Base-by-base conservation (phyloP, 306 rosid species). In the Malus sieversii region DNA sequence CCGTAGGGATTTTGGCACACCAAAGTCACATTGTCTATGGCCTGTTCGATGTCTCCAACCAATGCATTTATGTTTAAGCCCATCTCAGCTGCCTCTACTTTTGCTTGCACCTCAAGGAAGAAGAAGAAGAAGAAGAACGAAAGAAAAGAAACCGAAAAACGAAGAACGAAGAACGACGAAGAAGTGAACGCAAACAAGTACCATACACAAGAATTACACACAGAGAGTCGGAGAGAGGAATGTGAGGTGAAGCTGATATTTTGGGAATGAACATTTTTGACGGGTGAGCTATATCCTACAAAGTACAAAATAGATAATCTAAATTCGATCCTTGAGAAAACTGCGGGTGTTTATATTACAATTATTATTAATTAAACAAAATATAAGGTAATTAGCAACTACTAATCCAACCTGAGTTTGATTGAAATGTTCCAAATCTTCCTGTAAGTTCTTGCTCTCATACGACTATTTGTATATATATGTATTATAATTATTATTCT, bases 1-100 rank as follows among this genome's bases (percentile, higher is more conserved):
- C 23, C 4, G 29, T 63, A 80, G 11, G 82, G 75, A 79, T 67
- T 6, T 51, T 86, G 87, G 74, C 97, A 92, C 20, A 92, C 29
- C 35, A 73, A 7, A 68, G 87, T 77, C 51, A 4, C 29, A 69
- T 88, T 89, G 44, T 15, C 55, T 51, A 59, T 1, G 0, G 14
- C 57, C 68, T 52, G 8, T 6, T 46, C 18, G 16, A 77, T 64
- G 6, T 65, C 76, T 10, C 8, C 18, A 15, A 19, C 45, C 68
- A n/a, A 12, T 10, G 27, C 12, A 33, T 64, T 32, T 29, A 29
- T 60, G 22, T 9, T 40, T 22, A 64, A 8, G 44, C 4, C 8
- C 66, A 61, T 61, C 33, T 64, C 11, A 42, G 11, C 19, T 23
- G 68, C 5, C 12, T 20, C 18, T 4, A 23, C 35, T 60, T 55